Conservation (phyloP, 306 rosid genomes). For the Trifolium repens region DNA sequence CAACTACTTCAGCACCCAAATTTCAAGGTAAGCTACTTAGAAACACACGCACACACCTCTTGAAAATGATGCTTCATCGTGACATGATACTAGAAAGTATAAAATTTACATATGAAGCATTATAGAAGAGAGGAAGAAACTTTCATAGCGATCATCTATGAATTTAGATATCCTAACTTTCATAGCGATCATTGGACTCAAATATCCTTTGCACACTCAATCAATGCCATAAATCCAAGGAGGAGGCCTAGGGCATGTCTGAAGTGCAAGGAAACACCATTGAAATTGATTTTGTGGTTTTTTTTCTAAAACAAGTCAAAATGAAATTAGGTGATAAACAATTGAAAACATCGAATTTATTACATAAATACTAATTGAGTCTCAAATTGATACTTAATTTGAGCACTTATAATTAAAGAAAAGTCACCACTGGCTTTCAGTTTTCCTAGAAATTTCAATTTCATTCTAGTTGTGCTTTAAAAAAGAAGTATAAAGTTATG, state of each 20-base stretch:
- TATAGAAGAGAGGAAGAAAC: background rate
- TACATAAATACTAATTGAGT: background rate
- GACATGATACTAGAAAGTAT: background rate
- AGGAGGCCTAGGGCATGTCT: background rate
- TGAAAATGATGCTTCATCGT: background rate
- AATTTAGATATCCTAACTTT: conserved; percentile 26
- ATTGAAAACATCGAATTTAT: background rate
- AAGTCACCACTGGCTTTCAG: conserved; percentile 17
- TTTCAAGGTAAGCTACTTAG: background rate
- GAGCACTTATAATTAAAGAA: conserved; percentile 3
- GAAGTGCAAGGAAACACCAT: background rate
- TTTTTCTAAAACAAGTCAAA: background rate
- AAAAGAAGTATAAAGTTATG: background rate
- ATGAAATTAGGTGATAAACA: conserved; percentile 21
- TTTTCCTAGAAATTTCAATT: background rate
- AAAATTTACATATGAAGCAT: background rate
- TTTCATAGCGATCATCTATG: background rate
- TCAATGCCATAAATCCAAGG: no score
- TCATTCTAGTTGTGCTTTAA: no score
- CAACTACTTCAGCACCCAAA: no score
- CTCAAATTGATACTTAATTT: background rate
- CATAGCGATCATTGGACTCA: background rate
- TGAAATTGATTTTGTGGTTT: background rate
- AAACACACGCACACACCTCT: background rate
- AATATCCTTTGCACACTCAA: no score